Conservation (phyloP, 169 alveolate species). For the Eimeria tenella region DNA sequence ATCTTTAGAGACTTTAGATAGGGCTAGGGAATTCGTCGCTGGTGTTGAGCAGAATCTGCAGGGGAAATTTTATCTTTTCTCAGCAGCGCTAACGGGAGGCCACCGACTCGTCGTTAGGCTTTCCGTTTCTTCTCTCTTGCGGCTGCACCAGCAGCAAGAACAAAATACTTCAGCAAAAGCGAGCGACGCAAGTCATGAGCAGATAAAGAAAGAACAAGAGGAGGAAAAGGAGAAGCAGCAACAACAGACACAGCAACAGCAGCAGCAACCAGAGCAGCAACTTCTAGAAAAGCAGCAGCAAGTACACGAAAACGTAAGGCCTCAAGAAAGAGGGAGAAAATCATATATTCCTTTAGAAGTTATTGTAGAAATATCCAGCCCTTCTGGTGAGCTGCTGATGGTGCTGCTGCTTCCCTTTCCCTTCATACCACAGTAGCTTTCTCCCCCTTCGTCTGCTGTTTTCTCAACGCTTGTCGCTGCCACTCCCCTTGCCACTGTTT, state of each 20-base stretch:
- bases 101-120: constrained; percentile 7
- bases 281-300: neutral
- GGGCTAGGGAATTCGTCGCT: neutral
- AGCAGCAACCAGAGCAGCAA: constrained; percentile 1
- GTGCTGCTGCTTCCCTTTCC: neutral
- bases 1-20: neutral
- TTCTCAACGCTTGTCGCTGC: too few species aligned
- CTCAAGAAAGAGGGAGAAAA: neutral
- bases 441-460: too few species aligned
- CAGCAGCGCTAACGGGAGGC: neutral
- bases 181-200: neutral
- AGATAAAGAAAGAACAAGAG: neutral
- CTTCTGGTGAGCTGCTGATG: neutral
- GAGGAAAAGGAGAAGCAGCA: neutral
- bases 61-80: constrained; percentile 4
- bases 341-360: neutral
- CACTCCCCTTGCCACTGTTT: too few species aligned
- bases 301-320: neutral
- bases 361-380: neutral
- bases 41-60: neutral
- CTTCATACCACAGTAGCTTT: too few species aligned
- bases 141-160: neutral
- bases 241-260: constrained; percentile 4
- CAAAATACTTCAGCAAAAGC: neutral
- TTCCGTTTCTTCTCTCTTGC: neutral